A percentile compares a stretch with the other conserved stretches of the same genome.
These are phyloP conservation scores for Exserohilum turcica DNA, from an alignment of 2,329 filamentous ascomycete species.

Conservation along the genomic window DNA sequence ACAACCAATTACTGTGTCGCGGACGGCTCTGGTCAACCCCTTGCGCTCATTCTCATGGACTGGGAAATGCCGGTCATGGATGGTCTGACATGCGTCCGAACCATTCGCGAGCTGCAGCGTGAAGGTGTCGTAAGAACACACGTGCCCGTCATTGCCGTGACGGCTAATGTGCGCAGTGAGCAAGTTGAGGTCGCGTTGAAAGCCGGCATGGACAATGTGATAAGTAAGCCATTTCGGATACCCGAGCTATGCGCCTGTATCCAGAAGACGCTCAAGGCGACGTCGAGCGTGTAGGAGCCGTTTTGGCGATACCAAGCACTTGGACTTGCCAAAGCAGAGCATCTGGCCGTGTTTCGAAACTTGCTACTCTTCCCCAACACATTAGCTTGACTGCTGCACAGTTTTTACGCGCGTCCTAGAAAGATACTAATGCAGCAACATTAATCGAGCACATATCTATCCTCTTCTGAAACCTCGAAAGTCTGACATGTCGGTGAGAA, in stretches of 20 bases:
- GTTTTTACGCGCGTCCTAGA: too few species aligned
- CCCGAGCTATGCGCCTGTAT: slow-evolving; percentile 32
- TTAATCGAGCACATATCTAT: too few species aligned
- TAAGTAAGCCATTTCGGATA: slow-evolving; percentile 73
- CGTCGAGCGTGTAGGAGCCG: neutral
- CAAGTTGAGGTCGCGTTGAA: slow-evolving; percentile 38
- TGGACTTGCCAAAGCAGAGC: too few species aligned
- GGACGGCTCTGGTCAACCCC: slow-evolving; percentile 13
- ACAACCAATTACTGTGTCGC: slow-evolving; percentile 29
- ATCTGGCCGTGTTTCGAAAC: too few species aligned
- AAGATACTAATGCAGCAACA: too few species aligned
- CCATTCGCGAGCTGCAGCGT: slow-evolving; percentile 34
- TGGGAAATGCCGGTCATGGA: slow-evolving; percentile 45
- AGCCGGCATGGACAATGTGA: slow-evolving; percentile 57
- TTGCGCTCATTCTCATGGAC: slow-evolving; percentile 39
- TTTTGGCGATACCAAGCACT: too few species aligned
- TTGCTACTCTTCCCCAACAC: too few species aligned
- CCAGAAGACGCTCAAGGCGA: slow-evolving; percentile 20
- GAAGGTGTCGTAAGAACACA: slow-evolving; percentile 27
- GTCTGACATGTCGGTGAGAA: too few species aligned
- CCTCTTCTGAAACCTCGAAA: too few species aligned
- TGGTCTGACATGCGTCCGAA: slow-evolving; percentile 32
- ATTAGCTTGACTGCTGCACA: too few species aligned
- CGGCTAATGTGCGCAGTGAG: slow-evolving; percentile 42
- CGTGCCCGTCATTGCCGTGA: slow-evolving; percentile 41